Evolutionary conservation across 768 basidiomycete species (phyloP).

Genomic region (Tricholoma sp.): DNA sequence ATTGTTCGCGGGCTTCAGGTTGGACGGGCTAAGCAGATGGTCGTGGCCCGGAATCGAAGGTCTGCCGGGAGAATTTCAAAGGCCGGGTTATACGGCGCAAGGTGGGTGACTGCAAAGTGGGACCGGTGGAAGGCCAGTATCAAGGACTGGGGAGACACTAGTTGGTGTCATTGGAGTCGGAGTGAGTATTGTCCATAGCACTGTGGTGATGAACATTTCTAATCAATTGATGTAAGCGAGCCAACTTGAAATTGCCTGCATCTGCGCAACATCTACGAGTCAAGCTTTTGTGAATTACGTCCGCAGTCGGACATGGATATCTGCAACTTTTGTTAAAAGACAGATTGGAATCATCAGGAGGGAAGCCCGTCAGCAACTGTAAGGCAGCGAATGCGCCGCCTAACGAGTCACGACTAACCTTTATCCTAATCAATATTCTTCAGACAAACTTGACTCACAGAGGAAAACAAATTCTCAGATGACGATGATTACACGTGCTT

Average conservation of each 20-base stretch:
- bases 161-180: conserved; percentile 57
- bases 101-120: too few relatives aligned
- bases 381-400: conserved; percentile 4
- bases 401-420: not conserved
- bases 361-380: conserved; percentile 41
- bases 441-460: conserved; percentile 47
- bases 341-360: conserved; percentile 32
- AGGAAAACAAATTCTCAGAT: conserved; percentile 44
- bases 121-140: conserved; percentile 40
- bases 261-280: conserved; percentile 54
- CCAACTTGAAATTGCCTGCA: too few relatives aligned
- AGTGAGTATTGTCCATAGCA: conserved; percentile 30
- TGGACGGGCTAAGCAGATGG: conserved; percentile 54
- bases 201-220: not conserved
- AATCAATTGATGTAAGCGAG: not conserved
- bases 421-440: not conserved
- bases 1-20: conserved; percentile 49
- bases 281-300: conserved; percentile 49
- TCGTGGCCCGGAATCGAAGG: conserved; percentile 64
- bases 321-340: conserved; percentile 38
- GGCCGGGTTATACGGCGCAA: conserved; percentile 51
- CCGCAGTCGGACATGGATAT: conserved; percentile 56
- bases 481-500: conserved; percentile 43
- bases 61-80: conserved; percentile 46
- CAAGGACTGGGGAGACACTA: conserved; percentile 42